phyloP scores from a whole-genome alignment of 2,329 filamentous ascomycete genomes.

The Didymellaceae sp. region DNA sequence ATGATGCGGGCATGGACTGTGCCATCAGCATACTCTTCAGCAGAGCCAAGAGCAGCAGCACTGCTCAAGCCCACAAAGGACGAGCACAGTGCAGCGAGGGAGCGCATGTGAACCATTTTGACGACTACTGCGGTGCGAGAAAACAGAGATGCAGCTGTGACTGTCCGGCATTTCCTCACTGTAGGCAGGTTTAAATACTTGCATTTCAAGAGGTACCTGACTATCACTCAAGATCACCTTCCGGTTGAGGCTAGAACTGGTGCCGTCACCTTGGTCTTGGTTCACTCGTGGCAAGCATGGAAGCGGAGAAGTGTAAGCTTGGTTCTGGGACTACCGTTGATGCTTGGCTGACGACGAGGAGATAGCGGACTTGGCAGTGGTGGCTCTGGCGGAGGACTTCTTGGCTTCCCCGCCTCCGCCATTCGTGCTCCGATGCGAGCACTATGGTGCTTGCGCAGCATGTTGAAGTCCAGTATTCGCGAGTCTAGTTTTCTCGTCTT shows the following conservation, averaged over 20 bases:
- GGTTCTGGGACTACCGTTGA: conserved; percentile 3
- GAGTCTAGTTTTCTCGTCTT: not conserved
- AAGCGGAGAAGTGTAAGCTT: conserved; percentile 6
- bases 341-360: conserved; percentile 25
- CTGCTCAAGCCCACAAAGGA: conserved; percentile 28
- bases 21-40: conserved; percentile 44
- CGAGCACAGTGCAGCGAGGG: conserved; percentile 24
- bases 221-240: conserved; percentile 12
- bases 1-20: conserved; percentile 45
- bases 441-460: too few relatives aligned
- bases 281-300: conserved; percentile 6
- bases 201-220: not conserved
- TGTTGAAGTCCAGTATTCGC: not conserved
- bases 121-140: not conserved
- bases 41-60: conserved; percentile 31
- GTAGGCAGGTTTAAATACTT: conserved; percentile 13
- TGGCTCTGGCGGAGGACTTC: conserved; percentile 10
- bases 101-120: conserved; percentile 24
- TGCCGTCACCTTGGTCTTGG: conserved; percentile 16
- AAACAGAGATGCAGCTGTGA: conserved; percentile 4
- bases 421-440: not conserved
- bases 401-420: conserved; percentile 10
- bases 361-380: conserved; percentile 25
- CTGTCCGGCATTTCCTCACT: conserved; percentile 1
- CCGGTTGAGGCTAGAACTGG: conserved; percentile 5